Conservation (phyloP, 257 asterid species). For the Rehmannia glutinosa region DNA sequence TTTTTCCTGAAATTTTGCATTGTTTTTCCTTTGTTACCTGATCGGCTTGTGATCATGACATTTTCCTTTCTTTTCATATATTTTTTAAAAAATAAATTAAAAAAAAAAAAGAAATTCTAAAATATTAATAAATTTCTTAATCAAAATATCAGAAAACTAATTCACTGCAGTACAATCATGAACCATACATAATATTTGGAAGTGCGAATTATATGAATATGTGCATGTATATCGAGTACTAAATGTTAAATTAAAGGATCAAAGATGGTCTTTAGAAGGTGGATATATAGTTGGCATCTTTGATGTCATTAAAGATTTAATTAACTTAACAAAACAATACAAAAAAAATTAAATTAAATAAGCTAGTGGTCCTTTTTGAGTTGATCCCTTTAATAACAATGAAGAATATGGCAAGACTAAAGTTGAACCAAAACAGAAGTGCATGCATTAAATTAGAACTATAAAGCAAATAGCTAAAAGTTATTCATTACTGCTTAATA, state of each 20-base stretch:
- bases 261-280: slow-evolving; percentile 1
- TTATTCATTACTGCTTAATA: not conserved
- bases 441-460: too few species aligned
- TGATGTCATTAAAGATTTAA: slow-evolving; percentile 1
- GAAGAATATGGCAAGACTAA: not conserved
- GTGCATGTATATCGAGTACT: not conserved
- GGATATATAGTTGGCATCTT: slow-evolving; percentile 4
- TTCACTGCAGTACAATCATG: too few species aligned
- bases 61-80: too few species aligned
- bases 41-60: too few species aligned
- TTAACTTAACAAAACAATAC: not conserved
- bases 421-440: not conserved
- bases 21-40: too few species aligned
- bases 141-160: too few species aligned
- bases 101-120: too few species aligned
- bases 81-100: too few species aligned
- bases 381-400: not conserved
- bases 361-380: not conserved
- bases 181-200: too few species aligned
- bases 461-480: too few species aligned
- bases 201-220: not conserved
- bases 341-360: not conserved
- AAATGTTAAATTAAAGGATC: not conserved
- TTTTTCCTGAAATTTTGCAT: too few species aligned
- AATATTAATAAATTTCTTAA: too few species aligned